Percentiles rank a stretch among this genome's conserved stretches.
phyloP scores from a whole-genome alignment of 2,329 filamentous ascomycete species.

The Pestalotiopsis sp. region DNA sequence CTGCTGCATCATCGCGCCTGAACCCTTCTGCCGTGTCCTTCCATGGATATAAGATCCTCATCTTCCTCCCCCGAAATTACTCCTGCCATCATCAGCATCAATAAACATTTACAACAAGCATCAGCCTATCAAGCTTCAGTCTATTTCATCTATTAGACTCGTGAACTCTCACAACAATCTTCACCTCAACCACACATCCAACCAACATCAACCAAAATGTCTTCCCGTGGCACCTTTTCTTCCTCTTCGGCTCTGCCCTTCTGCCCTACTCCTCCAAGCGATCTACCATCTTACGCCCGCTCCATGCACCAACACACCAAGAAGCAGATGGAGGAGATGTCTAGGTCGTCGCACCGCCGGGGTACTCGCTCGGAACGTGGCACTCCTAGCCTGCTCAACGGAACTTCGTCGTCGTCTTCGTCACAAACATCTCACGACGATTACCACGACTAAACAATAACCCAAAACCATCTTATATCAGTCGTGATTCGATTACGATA shows the following conservation, averaged over 20 bases:
- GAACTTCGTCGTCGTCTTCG: conserved; percentile 22
- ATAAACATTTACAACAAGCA: neutral
- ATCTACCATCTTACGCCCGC: conserved; percentile 51
- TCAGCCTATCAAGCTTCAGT: neutral
- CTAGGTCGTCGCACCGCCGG: conserved; percentile 44
- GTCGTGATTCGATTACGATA: no score
- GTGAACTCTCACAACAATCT: no score
- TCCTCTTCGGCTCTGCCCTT: conserved; percentile 27
- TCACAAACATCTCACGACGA: conserved; percentile 22
- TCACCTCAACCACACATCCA: neutral
- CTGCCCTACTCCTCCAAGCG: conserved; percentile 29
- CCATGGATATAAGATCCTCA: conserved; percentile 19
- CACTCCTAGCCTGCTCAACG: conserved; percentile 27
- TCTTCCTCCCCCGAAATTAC: neutral
- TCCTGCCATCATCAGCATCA: neutral
- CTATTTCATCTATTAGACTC: neutral
- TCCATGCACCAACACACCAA: conserved; percentile 69
- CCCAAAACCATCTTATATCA: no score
- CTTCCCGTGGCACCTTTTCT: conserved; percentile 24
- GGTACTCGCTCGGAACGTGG: conserved; percentile 17
- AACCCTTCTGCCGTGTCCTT: conserved; percentile 16
- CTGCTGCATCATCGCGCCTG: conserved; percentile 11
- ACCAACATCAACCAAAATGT: conserved; percentile 24
- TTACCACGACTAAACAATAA: conserved; percentile 26
- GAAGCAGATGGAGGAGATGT: conserved; percentile 64